Evolutionary conservation across 2,329 filamentous ascomycete genomes (phyloP).

Genomic region (Chrysosphaeria jannelii): DNA sequence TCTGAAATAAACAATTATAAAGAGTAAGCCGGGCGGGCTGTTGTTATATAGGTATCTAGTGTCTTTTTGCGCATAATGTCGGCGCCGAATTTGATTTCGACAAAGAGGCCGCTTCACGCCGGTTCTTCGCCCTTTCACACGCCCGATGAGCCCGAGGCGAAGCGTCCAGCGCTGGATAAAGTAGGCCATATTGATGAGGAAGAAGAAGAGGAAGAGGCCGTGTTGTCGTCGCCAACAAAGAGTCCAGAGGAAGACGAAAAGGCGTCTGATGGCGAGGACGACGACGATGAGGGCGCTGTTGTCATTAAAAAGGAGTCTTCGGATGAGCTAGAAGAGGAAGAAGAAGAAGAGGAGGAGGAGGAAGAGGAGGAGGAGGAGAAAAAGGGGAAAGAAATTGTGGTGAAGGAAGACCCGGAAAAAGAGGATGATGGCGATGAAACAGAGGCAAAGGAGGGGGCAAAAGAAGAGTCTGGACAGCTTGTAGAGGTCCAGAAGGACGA

Average conservation of each 20-base stretch:
- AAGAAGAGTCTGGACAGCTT: too few species aligned
- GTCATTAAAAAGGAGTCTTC: conserved; percentile 8
- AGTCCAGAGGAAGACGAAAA: conserved; percentile 6
- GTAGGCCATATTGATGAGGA: conserved; percentile 38
- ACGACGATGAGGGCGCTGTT: conserved; percentile 17
- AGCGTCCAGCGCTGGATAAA: conserved; percentile 89
- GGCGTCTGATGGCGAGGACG: conserved; percentile 12
- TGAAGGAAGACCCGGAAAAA: too few species aligned
- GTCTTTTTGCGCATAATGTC: too few species aligned
- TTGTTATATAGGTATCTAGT: too few species aligned
- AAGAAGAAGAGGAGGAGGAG: conserved; percentile 19
- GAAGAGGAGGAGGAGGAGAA: conserved; percentile 18
- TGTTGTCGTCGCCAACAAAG: conserved; percentile 7
- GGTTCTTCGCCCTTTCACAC: conserved; percentile 79
- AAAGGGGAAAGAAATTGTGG: conserved; percentile 20
- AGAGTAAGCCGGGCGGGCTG: too few species aligned
- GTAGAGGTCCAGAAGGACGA: conserved; percentile 12
- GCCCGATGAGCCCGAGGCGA: conserved; percentile 84
- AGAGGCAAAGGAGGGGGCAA: conserved; percentile 14
- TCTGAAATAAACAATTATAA: conserved; percentile 4
- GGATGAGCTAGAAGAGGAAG: too few species aligned
- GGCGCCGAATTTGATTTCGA: conserved; percentile 32
- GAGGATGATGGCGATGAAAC: conserved; percentile 14
- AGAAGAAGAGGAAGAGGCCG: conserved; percentile 11
- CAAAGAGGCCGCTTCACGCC: conserved; percentile 89